Percentiles rank a stretch among this genome's conserved stretches.
Evolutionary conservation across 345 rosid species (phyloP).

Genomic region (Excoecaria cochinchinensis): DNA sequence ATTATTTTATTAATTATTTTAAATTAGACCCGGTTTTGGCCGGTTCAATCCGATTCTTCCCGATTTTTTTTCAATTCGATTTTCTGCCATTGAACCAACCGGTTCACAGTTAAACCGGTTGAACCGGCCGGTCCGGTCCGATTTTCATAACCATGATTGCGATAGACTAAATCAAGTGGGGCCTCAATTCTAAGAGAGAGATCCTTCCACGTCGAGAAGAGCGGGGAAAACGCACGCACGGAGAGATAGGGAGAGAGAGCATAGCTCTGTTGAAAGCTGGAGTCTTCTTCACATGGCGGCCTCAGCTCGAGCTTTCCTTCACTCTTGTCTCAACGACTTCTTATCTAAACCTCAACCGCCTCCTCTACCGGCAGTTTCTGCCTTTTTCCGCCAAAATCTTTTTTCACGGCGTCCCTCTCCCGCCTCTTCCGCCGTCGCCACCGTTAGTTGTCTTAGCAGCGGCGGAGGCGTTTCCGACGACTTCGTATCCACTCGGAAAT

Average conservation of each 20-base stretch:
- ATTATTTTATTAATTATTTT: too few species aligned
- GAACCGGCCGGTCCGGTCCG: too few species aligned
- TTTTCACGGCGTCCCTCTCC: conserved; percentile 10
- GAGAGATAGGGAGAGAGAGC: conserved; percentile 17
- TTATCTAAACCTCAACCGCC: conserved; percentile 25
- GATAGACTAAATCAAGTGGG: too few species aligned
- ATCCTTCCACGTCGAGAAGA: conserved; percentile 8
- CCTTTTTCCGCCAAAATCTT: conserved; percentile 19
- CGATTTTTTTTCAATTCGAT: too few species aligned
- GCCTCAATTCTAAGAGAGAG: neutral
- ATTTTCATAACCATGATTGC: too few species aligned
- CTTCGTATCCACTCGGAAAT: conserved; percentile 72
- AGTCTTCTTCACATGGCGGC: conserved; percentile 53
- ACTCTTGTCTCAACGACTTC: conserved; percentile 40
- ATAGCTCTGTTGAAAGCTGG: neutral
- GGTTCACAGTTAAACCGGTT: too few species aligned
- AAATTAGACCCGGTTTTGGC: too few species aligned
- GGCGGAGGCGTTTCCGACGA: conserved; percentile 52
- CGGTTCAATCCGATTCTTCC: too few species aligned
- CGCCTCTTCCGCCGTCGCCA: conserved; percentile 13
- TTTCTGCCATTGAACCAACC: too few species aligned
- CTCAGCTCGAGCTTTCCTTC: conserved; percentile 49
- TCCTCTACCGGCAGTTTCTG: conserved; percentile 12
- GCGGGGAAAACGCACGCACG: neutral
- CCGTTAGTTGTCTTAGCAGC: conserved; percentile 17